phyloP scores from a whole-genome alignment of 345 rosid species.

The Rhodamnia rubescens region DNA sequence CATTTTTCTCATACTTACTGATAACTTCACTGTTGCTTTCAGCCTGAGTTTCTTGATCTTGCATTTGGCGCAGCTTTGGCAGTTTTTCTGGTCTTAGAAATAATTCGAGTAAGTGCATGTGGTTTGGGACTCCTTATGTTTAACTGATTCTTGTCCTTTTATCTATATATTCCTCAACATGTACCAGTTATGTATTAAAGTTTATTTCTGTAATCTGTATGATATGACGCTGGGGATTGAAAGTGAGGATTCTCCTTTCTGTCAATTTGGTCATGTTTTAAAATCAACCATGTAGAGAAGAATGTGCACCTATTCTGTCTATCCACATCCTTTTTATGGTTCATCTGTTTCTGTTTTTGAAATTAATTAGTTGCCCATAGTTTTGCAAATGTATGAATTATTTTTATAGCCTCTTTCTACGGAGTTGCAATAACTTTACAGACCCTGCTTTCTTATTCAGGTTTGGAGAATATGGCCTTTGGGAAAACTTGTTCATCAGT shows the following conservation, averaged over 20 bases:
- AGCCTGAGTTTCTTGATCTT: slow-evolving; percentile 91
- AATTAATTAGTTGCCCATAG: background rate
- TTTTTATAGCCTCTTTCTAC: background rate
- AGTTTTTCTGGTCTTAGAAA: slow-evolving; percentile 67
- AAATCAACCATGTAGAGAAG: background rate
- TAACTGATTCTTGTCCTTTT: background rate
- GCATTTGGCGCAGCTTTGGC: slow-evolving; percentile 96
- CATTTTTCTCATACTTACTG: background rate
- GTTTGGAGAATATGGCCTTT: slow-evolving; percentile 88
- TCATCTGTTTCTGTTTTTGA: background rate
- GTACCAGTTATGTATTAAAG: background rate
- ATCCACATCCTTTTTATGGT: background rate
- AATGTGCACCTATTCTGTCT: background rate
- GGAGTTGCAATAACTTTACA: background rate
- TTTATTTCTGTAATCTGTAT: background rate
- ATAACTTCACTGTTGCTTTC: slow-evolving; percentile 18
- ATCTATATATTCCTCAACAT: background rate
- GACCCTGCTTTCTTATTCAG: slow-evolving; percentile 21
- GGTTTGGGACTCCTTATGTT: background rate
- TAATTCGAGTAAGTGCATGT: slow-evolving; percentile 64
- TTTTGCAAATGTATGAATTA: background rate
- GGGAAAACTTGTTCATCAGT: slow-evolving; percentile 63
- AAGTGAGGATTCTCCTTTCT: background rate
- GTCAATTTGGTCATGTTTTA: background rate
- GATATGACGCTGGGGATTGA: background rate